Base-by-base conservation (phyloP, 1,139 yeast genomes). In the Zygotorulaspora mrakii region DNA sequence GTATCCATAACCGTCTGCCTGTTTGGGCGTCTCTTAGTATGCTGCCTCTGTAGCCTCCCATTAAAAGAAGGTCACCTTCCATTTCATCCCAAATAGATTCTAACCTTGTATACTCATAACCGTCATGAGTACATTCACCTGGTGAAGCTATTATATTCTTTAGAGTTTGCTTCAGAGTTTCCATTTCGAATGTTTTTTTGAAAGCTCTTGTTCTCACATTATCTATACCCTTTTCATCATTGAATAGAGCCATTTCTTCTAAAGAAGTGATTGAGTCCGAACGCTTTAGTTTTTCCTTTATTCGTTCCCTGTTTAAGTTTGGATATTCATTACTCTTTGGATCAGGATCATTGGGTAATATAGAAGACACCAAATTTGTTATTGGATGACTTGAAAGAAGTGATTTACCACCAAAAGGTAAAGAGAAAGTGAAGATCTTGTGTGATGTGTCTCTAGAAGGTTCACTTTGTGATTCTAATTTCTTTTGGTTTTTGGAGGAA, bases 21-120 rank as follows among this genome's bases (percentile, higher is more conserved):
- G 94, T 81, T 23, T 68, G 69, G 0, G 76, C 57, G 53, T 85
- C 94, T 33, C 94, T 62, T 40, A 88, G 63, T n/a, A 82, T 74
- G 20, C 88, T 79, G 1, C 96, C 96, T 53, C 96, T 69, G 61
- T 84, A 88, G 0, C 96, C 96, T 2, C 96, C 96, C 62, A 88
- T 47, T 1, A 88, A 69, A 1, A 88, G 77, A 1, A 88, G 72
- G 53, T 87, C 87, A 2, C 96, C 96, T 13, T 76, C 79, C 1
- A 86, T 55, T 21, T 74, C 74, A 33, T 70, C 68, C 65, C 65
- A 73, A 2, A 71, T 60, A 0, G 66, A 50, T 5, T 62, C 57
- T 3, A 62, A 47, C 13, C 65, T 52, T 3, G 64, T 61, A 26
- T 55, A 53, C 14, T 53, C 50, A 23, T 61, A 60, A 2, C 65